Evolutionary conservation across 2,329 filamentous ascomycete genomes (phyloP).

Genomic region (Thyridium curvatum): DNA sequence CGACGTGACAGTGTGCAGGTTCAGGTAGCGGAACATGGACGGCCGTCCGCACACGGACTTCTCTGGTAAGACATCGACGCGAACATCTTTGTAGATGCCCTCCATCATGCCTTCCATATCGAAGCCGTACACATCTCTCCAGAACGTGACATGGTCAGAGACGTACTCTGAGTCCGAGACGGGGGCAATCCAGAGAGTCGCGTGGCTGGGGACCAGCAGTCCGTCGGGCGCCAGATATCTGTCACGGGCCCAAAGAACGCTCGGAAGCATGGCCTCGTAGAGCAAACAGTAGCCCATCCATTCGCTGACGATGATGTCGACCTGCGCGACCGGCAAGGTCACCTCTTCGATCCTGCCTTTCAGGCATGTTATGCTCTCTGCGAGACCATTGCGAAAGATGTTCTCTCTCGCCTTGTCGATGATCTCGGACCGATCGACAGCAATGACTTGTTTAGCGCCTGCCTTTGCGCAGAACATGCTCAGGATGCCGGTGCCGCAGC

Average conservation of each 20-base stretch:
- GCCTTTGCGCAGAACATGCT: conserved; percentile 93
- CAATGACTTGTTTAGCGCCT: conserved; percentile 78
- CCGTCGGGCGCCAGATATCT: conserved; percentile 75
- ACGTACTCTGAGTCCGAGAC: conserved; percentile 73
- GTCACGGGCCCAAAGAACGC: conserved; percentile 82
- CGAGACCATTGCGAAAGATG: conserved; percentile 72
- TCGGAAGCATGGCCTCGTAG: conserved; percentile 94
- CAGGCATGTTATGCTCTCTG: conserved; percentile 68
- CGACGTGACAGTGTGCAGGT: conserved; percentile 65
- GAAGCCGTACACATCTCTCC: conserved; percentile 91
- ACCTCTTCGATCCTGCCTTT: conserved; percentile 88
- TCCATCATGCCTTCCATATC: conserved; percentile 88
- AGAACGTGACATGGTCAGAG: conserved; percentile 73
- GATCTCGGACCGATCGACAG: conserved; percentile 88
- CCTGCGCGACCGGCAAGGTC: conserved; percentile 65
- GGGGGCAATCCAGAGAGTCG: conserved; percentile 76
- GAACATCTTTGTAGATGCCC: conserved; percentile 74
- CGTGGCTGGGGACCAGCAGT: conserved; percentile 80
- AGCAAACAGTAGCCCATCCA: conserved; percentile 97
- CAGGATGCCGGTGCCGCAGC: conserved; percentile 78
- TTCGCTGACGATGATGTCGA: conserved; percentile 93
- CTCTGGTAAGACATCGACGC: conserved; percentile 65
- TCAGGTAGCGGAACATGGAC: conserved; percentile 65
- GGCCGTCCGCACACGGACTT: conserved; percentile 53
- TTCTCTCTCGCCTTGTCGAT: conserved; percentile 83